Evolutionary conservation across 495 filamentous ascomycete species (phyloP).

Genomic region (Annulohypoxylon nitens): DNA sequence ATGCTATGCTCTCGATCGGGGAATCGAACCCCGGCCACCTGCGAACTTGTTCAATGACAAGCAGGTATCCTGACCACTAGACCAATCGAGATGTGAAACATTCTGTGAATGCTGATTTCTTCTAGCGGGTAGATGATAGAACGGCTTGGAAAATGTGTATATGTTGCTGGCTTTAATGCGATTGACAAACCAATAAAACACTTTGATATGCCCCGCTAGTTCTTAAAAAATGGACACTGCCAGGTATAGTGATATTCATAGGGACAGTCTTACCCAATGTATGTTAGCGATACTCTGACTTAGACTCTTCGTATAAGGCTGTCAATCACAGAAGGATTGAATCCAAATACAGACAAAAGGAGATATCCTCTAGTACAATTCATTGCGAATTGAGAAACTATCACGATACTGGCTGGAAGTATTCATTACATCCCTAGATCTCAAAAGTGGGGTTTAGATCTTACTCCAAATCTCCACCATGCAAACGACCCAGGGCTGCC

Average conservation of each 20-base stretch:
- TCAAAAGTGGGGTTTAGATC: constrained; percentile 32
- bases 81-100: constrained; percentile 49
- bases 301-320: background rate
- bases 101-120: constrained; percentile 4
- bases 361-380: background rate
- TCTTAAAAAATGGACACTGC: background rate
- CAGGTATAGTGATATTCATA: background rate
- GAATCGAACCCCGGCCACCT: constrained; percentile 60
- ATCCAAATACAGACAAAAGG: background rate
- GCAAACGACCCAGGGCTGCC: constrained; percentile 22
- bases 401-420: background rate
- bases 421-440: background rate
- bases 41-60: constrained; percentile 51
- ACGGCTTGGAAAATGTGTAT: constrained; percentile 1
- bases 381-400: background rate
- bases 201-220: background rate
- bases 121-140: background rate
- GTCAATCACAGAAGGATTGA: background rate
- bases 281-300: background rate
- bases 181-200: background rate
- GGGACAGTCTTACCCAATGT: background rate
- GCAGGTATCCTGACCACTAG: constrained; percentile 58
- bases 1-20: constrained; percentile 54
- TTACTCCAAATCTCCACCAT: constrained; percentile 24
- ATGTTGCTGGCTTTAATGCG: background rate